phyloP scores from a whole-genome alignment of 139 green algal genomes.

The Coccomyxa sp. region DNA sequence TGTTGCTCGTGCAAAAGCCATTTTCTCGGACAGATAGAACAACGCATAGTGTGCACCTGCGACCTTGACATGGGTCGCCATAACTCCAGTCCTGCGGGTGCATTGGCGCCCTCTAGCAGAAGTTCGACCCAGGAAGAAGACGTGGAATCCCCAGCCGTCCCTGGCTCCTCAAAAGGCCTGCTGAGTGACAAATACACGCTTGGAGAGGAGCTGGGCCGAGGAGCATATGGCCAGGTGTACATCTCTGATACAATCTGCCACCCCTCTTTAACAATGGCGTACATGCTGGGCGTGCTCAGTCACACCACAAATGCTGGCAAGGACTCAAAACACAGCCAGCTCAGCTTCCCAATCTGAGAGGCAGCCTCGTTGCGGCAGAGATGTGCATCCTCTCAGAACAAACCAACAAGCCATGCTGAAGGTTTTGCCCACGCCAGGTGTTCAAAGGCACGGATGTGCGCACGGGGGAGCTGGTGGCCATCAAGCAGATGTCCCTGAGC shows the following conservation, averaged over 20 bases:
- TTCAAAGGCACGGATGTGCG: slow-evolving; percentile 85
- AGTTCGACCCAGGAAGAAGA: too few species aligned
- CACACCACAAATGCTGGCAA: too few species aligned
- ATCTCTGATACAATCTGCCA: too few species aligned
- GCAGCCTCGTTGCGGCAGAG: too few species aligned
- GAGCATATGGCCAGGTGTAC: slow-evolving; percentile 68
- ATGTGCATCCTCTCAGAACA: too few species aligned
- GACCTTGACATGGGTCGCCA: background rate
- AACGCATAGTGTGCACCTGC: background rate
- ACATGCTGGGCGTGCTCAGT: too few species aligned
- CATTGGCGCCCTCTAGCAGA: background rate
- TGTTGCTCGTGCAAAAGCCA: too few species aligned
- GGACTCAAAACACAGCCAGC: too few species aligned
- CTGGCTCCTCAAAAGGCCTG: slow-evolving; percentile 1
- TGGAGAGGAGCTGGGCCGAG: slow-evolving; percentile 86
- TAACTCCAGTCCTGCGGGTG: background rate
- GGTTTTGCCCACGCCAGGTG: slow-evolving; percentile 38
- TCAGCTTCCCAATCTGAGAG: too few species aligned
- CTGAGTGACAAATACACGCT: slow-evolving; percentile 63
- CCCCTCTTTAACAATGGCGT: too few species aligned
- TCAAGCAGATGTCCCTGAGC: slow-evolving; percentile 87
- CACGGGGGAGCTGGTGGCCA: slow-evolving; percentile 83
- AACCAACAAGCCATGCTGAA: too few species aligned
- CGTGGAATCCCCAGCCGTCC: too few species aligned
- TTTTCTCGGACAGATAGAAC: background rate